phyloP scores from a whole-genome alignment of 2,329 filamentous ascomycete genomes.

The Colletotrichum caudatum region DNA sequence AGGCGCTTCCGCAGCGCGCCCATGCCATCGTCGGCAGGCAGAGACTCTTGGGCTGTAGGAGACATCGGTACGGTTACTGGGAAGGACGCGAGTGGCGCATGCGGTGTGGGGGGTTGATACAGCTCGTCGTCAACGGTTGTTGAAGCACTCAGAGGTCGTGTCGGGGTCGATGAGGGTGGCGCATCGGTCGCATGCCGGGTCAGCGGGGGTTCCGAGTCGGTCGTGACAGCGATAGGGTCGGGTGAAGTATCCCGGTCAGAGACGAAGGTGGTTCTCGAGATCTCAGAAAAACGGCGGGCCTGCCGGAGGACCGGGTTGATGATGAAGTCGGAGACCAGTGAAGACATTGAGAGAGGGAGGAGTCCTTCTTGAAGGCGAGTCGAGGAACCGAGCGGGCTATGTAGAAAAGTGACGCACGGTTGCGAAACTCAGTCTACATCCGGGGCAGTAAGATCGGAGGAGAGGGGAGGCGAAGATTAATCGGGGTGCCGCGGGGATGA shows the following conservation, averaged over 20 bases:
- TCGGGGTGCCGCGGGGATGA: conserved; percentile 24
- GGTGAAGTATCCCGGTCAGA: conserved; percentile 50
- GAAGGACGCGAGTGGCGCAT: conserved; percentile 15
- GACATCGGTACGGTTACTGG: conserved; percentile 25
- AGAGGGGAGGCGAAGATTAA: conserved; percentile 15
- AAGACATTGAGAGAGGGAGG: conserved; percentile 63
- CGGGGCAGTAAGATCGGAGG: conserved; percentile 17
- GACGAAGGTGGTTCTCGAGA: conserved; percentile 55
- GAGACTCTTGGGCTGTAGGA: conserved; percentile 40
- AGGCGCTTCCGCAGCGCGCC: conserved; percentile 74
- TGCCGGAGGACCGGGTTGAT: conserved; percentile 76
- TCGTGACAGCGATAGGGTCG: conserved; percentile 44
- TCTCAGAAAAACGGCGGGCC: conserved; percentile 72
- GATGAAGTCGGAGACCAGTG: conserved; percentile 73
- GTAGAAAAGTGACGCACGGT: conserved; percentile 22
- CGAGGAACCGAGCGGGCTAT: conserved; percentile 23
- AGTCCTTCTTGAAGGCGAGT: conserved; percentile 17
- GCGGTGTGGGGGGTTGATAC: conserved; percentile 37
- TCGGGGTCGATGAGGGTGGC: conserved; percentile 45
- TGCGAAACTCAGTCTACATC: conserved; percentile 34
- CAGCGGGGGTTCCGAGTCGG: conserved; percentile 45
- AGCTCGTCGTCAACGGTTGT: conserved; percentile 43
- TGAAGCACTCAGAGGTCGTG: conserved; percentile 50
- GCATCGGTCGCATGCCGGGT: conserved; percentile 43
- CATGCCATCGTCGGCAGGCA: conserved; percentile 87